These are phyloP conservation scores for Neocatenulostroma microsporum DNA, from an alignment of 2,329 filamentous ascomycete species.

Conservation along the genomic window DNA sequence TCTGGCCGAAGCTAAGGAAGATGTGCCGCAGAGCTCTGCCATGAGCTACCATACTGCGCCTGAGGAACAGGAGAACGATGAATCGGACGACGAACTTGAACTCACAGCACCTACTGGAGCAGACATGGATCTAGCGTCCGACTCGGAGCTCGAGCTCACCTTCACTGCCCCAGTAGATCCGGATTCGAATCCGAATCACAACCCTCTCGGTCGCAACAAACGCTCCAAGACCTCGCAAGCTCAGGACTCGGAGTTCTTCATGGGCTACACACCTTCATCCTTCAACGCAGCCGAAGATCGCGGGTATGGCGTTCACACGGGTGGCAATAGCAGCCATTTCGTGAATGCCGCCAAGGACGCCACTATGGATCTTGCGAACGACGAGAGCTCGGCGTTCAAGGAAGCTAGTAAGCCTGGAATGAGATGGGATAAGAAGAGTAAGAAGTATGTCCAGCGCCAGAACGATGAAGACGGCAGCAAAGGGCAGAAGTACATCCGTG, in stretches of 20 bases:
- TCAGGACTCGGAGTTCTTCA: constrained; percentile 84
- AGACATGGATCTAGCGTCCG: constrained; percentile 38
- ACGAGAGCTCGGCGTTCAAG: constrained; percentile 77
- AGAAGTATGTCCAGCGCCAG: constrained; percentile 83
- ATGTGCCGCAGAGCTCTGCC: constrained; percentile 19
- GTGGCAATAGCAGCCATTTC: constrained; percentile 59
- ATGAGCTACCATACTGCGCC: constrained; percentile 31
- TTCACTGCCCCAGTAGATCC: constrained; percentile 32
- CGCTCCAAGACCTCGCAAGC: constrained; percentile 14
- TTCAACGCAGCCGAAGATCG: constrained; percentile 79
- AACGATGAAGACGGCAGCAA: constrained; percentile 93
- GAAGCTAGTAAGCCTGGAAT: constrained; percentile 62
- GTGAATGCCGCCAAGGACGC: constrained; percentile 76
- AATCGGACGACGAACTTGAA: constrained; percentile 33
- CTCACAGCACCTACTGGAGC: constrained; percentile 24
- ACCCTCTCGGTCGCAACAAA: constrained; percentile 10
- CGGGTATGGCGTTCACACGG: constrained; percentile 86
- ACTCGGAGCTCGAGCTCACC: constrained; percentile 49
- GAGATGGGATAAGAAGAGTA: constrained; percentile 95
- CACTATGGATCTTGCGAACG: constrained; percentile 87
- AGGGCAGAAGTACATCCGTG: constrained; percentile 61
- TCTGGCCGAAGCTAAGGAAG: constrained; percentile 29
- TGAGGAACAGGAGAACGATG: constrained; percentile 32
- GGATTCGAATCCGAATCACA: too few relatives aligned
- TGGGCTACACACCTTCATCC: constrained; percentile 84